A percentile compares a stretch with the other conserved stretches of the same genome.
Evolutionary conservation across 371 early-diverging fungal genomes (phyloP).

Genomic region (Mortierella sp.): DNA sequence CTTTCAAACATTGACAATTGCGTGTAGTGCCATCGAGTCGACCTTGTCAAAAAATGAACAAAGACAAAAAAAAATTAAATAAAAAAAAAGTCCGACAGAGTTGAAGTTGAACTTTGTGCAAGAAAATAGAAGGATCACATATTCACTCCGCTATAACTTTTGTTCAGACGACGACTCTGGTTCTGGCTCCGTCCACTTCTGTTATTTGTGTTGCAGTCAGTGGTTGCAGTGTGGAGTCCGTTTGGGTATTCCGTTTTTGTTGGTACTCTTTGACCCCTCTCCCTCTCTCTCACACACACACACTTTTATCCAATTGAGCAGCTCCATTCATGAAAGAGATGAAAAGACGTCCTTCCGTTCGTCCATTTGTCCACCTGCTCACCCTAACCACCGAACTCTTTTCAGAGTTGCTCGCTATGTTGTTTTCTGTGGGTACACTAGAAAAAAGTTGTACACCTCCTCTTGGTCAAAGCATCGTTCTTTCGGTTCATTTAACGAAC

Average conservation of each 20-base stretch:
- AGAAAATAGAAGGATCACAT: too few species aligned
- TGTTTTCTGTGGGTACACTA: neutral
- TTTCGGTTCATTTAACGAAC: slow-evolving; percentile 1
- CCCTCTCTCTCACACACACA: neutral
- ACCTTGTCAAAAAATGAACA: neutral
- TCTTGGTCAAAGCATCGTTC: neutral
- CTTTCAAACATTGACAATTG: neutral
- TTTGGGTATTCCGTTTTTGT: neutral
- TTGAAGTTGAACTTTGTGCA: too few species aligned
- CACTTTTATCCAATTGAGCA: neutral
- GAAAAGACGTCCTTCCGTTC: neutral
- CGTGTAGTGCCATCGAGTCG: neutral
- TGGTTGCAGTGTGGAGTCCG: neutral
- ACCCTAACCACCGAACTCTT: neutral
- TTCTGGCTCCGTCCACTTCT: neutral
- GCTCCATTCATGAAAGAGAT: neutral
- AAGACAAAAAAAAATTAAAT: too few species aligned
- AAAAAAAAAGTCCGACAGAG: neutral
- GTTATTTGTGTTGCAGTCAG: neutral
- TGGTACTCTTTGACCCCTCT: neutral
- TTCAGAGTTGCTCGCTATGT: neutral
- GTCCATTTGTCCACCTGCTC: neutral
- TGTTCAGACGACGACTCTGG: too few species aligned
- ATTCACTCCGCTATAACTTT: too few species aligned
- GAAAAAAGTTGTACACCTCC: neutral